Evolutionary conservation across 331 rosid species (phyloP).

Genomic region (Quercus tomentella): DNA sequence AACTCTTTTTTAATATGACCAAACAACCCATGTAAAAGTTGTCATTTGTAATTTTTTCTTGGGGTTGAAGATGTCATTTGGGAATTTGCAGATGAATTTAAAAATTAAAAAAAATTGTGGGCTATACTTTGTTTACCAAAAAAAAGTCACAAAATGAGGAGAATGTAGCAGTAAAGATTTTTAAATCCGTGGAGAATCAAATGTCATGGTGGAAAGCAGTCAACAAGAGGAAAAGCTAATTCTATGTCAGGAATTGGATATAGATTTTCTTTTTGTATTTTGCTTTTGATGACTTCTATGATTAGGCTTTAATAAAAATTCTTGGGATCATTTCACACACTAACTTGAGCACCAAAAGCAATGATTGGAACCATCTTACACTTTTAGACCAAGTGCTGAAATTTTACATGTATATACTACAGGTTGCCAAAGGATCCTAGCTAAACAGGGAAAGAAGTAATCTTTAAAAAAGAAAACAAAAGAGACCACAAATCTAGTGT

Average conservation of each 20-base stretch:
- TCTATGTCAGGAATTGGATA: slow-evolving; percentile 54
- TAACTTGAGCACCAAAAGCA: slow-evolving; percentile 57
- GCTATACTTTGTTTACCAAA: slow-evolving; percentile 23
- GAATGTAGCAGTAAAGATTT: slow-evolving; percentile 7
- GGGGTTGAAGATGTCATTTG: neutral
- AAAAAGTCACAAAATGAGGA: slow-evolving; percentile 19
- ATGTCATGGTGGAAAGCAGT: slow-evolving; percentile 60
- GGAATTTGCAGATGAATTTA: neutral
- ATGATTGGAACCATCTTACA: slow-evolving; percentile 65
- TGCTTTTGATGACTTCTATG: slow-evolving; percentile 85
- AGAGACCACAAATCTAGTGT: slow-evolving; percentile 23
- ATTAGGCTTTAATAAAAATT: slow-evolving; percentile 38
- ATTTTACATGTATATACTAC: slow-evolving; percentile 18
- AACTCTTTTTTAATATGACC: slow-evolving; percentile 10
- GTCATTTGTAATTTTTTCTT: neutral
- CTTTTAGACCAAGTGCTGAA: slow-evolving; percentile 50
- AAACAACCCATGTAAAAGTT: slow-evolving; percentile 10
- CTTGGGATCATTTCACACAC: slow-evolving; percentile 73
- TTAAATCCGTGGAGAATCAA: slow-evolving; percentile 35
- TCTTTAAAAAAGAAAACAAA: slow-evolving; percentile 22
- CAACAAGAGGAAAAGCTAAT: slow-evolving; percentile 51
- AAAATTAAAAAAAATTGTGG: slow-evolving; percentile 4
- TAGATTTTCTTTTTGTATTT: slow-evolving; percentile 27
- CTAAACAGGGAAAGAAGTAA: slow-evolving; percentile 34
- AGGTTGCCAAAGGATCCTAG: slow-evolving; percentile 30